Conservation (phyloP, 2,329 filamentous ascomycete genomes). For the Fusarium sp. region DNA sequence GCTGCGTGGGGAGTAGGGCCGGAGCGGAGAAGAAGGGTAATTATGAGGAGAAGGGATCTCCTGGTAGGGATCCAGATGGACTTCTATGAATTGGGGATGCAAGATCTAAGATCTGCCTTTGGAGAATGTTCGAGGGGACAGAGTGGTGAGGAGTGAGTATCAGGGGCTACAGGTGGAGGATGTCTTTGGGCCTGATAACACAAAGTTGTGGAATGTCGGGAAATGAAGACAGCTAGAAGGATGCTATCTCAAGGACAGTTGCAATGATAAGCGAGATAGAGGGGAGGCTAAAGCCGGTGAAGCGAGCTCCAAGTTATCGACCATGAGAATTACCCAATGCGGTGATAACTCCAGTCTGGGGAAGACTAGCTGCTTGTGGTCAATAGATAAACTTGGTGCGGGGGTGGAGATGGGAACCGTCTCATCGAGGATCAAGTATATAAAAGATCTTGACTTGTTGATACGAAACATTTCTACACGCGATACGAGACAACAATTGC, state of each 20-base stretch:
- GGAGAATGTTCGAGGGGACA: neutral
- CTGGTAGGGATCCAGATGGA: neutral
- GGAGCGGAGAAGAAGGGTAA: neutral
- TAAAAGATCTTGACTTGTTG: neutral
- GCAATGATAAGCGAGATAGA: neutral
- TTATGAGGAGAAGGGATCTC: neutral
- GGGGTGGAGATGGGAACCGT: neutral
- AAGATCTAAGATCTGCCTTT: neutral
- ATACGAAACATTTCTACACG: neutral
- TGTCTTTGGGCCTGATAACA: neutral
- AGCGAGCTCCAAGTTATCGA: neutral
- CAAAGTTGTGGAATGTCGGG: neutral
- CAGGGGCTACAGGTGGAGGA: neutral
- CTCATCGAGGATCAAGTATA: neutral
- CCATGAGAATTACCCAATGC: neutral
- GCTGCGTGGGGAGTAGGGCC: neutral
- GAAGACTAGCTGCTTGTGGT: neutral
- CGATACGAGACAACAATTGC: neutral
- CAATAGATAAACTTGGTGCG: neutral
- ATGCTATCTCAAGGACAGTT: neutral
- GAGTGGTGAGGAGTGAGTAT: neutral
- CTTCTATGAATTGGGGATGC: neutral
- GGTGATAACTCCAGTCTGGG: neutral
- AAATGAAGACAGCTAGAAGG: neutral
- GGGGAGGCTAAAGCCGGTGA: neutral